Base-by-base conservation (phyloP, 2,329 filamentous ascomycete species). In the Microsporum ferrugineum region DNA sequence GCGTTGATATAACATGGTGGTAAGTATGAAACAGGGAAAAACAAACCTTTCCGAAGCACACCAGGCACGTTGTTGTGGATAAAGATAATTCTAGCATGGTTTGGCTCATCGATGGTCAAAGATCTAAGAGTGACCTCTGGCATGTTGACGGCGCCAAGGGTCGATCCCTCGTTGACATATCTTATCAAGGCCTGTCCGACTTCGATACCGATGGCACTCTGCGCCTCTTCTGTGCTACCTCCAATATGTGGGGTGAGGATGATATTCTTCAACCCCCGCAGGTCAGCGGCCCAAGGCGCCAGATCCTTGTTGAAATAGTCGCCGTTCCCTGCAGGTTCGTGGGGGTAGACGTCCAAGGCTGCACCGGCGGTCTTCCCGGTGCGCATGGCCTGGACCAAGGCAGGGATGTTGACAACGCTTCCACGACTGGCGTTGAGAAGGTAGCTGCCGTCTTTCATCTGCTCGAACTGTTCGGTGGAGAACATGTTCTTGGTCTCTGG, bases 221-320 rank as follows among this genome's bases (percentile, higher is more conserved):
- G 94, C 3, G 94, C 94, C 77, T 99, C 94, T 76, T 99, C 94
- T 0, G 94, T 99, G 75, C 90, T 96, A 61, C 94, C 94, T 68
- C 94, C 94, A 71, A 99, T 97, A 74, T 99, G 94, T 27, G 94
- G 94, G 1, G 92, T 96, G 57, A 99, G 81, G 67, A 99, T 95
- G 67, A 99, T 80, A 77, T 99, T 99, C 77, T 87, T 94, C 63
- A 97, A 79, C 59, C 82, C 82, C 60, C 89, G 85, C 56, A 99
- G 83, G 64, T 96, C 91, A 70, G 91, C 86, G 33, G 85, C 87
- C 89, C 90, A 99, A 7, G 77, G 66, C 76, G 96, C 96, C 63
- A 99, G 80, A 56, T 83, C 79, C 72, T 84, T 88, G 75, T 85
- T 91, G 80, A 99, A 99, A 77, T 96, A 95, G 71, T 95, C 88